Evolutionary conservation across 768 basidiomycete genomes (phyloP), one percentile per base, ranked within the genome.

Genomic region (Leucocoprinus leucothites): DNA sequence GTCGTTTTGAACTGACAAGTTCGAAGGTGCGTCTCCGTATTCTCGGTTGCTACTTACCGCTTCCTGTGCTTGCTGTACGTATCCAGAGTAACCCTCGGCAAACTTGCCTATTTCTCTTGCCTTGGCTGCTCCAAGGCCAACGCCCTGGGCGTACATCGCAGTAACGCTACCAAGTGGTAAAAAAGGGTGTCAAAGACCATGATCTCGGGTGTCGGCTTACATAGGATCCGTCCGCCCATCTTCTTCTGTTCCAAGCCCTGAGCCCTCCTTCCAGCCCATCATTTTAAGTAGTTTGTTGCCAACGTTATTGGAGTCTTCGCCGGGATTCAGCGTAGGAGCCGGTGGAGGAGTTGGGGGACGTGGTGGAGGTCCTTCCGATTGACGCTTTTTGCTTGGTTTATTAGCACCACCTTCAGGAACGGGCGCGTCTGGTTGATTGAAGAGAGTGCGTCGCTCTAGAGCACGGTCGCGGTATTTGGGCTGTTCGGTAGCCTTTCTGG

Each of bases 221-320:
- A 98, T 85, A 11, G 95, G 94, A 53, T 95, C 92, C 9, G 92
- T 85, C 54, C 94, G 72, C 42, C 95, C 95, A 50, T 91, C 89
- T 3, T 89, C 89, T 45, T 79, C 79, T 6, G 83, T 79, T 0
- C 96, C 96, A 38, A 98, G 71, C 1, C 96, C 95, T 14, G 81
- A 85, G 5, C 95, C 95, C 63, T 89, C 89, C 59, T 80, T 90
- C 95, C 95, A 98, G 0, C 96, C 97, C 95, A 98, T 98, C 84
- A 96, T 95, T 69, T 93, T 92, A 59, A 98, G 69, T 55, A 99
- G 67, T 65, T 92, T 94, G 65, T 95, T 95, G 5, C 97, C 97
- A 9, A 93, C 82, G 62, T 98, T 98, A 40, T 63, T 85, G 48
- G 86, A 83, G 63, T 98, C 94, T 65, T 91, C 75, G 4, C 83